Evolutionary conservation across 2,329 filamentous ascomycete genomes (phyloP), one percentile per base, ranked within the genome.

Genomic region (Fusarium pininemorale): DNA sequence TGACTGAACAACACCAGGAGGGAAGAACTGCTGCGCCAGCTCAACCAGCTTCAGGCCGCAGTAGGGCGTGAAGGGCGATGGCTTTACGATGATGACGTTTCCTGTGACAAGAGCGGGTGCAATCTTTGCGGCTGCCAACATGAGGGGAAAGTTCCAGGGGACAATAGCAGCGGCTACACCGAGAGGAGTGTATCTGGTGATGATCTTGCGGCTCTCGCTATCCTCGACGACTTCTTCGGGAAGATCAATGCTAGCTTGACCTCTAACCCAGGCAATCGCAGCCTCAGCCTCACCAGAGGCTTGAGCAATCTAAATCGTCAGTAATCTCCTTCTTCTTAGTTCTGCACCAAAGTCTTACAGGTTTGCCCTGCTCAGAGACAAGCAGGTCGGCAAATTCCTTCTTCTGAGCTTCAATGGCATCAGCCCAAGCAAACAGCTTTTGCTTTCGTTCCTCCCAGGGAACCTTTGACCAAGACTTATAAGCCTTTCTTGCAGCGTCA

Each of bases 1-100:
- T 1, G 84, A 87, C 75, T 92, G 90, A 4, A 92, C 78, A n/a
- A 92, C 88, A 44, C 90, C 90, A 1, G 88, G 86, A 5, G 89
- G 89, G 80, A 92, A 89, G 80, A 91, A 83, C 28, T 85, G 78
- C 64, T 88, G 84, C 0, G 85, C 88, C 5, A 92, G 78, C 79
- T 92, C 89, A 18, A 84, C 87, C n/a, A 90, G 77, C 80, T 92
- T 92, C 44, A 93, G 82, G 8, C 83, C 82, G 5, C 84, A 85
- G 79, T 90, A 91, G 0, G 89, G 89, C 0, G 89, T 89, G 78
- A 87, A 90, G 0, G 87, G 87, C 64, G 87, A 90, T 6, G 88
- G 87, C 80, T 90, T 90, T 69, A 89, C 79, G 57, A 90, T 88
- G 47, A 90, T 80, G 20, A 82, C 80, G 70, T 89, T 90, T 15